phyloP scores from a whole-genome alignment of 768 basidiomycete genomes.

The Lactarius deliciosus region DNA sequence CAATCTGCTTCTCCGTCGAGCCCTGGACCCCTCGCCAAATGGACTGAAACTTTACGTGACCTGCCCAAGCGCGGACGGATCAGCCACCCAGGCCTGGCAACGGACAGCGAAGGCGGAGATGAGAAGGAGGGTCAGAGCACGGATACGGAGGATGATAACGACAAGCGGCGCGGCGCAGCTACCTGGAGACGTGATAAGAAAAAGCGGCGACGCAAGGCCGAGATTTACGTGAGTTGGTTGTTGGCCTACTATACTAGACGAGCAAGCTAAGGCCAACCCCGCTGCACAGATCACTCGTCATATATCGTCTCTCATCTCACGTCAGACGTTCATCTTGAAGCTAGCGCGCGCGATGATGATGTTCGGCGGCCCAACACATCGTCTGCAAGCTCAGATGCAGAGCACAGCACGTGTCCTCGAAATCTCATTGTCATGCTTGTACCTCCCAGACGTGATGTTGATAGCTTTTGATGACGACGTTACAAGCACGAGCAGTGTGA shows the following conservation, averaged over 20 bases:
- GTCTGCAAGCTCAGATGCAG: conserved; percentile 77
- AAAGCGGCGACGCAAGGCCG: conserved; percentile 54
- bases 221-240: conserved; percentile 63
- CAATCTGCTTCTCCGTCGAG: neutral
- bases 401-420: conserved; percentile 79
- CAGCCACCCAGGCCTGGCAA: conserved; percentile 33
- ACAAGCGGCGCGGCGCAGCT: conserved; percentile 31
- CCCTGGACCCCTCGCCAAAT: conserved; percentile 30
- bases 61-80: conserved; percentile 37
- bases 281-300: conserved; percentile 69
- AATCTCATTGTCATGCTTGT: conserved; percentile 70
- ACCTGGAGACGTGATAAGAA: conserved; percentile 42
- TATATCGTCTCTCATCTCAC: conserved; percentile 74
- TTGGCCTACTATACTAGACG: neutral
- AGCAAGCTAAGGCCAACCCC: neutral
- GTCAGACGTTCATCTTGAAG: conserved; percentile 85
- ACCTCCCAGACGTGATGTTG: conserved; percentile 72
- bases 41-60: conserved; percentile 43
- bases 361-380: conserved; percentile 82
- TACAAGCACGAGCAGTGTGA: conserved; percentile 80
- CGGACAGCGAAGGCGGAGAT: conserved; percentile 35
- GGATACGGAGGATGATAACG: conserved; percentile 28
- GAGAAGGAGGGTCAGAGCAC: conserved; percentile 30
- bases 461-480: conserved; percentile 79
- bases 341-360: conserved; percentile 86